These are phyloP conservation scores for Dovyalis caffra DNA, from an alignment of 345 rosid species.

Conservation along the genomic window DNA sequence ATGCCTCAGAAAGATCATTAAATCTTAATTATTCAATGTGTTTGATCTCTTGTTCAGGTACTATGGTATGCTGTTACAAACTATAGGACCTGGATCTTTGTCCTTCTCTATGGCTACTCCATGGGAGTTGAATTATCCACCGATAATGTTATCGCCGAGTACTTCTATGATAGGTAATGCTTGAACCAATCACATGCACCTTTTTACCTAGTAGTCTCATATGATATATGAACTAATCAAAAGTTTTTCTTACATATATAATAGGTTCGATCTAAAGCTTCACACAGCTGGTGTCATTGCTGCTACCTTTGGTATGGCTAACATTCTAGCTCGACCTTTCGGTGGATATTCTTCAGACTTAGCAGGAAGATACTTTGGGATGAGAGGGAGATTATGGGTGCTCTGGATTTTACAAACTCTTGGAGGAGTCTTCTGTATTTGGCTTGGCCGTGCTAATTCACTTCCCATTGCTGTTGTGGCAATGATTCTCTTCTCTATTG, in stretches of 20 bases:
- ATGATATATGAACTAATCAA: not conserved
- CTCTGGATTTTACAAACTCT: slow-evolving; percentile 74
- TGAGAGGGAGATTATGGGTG: slow-evolving; percentile 81
- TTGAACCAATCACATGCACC: not conserved
- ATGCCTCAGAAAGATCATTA: not conserved
- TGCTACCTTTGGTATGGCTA: slow-evolving; percentile 84
- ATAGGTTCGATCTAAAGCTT: slow-evolving; percentile 67
- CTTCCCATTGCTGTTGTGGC: slow-evolving; percentile 64
- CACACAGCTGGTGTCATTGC: slow-evolving; percentile 77
- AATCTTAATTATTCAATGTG: not conserved
- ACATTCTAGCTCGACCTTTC: slow-evolving; percentile 68
- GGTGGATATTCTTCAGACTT: slow-evolving; percentile 70
- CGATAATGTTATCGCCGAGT: slow-evolving; percentile 80
- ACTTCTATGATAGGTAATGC: slow-evolving; percentile 68
- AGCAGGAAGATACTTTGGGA: slow-evolving; percentile 57
- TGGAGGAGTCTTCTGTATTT: slow-evolving; percentile 70
- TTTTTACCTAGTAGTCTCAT: not conserved
- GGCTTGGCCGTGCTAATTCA: slow-evolving; percentile 66
- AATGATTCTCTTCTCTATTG: slow-evolving; percentile 75
- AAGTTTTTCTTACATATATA: not conserved
- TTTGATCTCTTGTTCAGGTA: slow-evolving; percentile 40
- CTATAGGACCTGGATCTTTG: slow-evolving; percentile 89
- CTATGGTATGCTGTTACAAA: slow-evolving; percentile 81
- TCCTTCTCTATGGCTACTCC: slow-evolving; percentile 77
- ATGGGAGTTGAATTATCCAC: slow-evolving; percentile 85